Percentiles rank a stretch among this genome's conserved stretches.
phyloP scores from a whole-genome alignment of 2,329 filamentous ascomycete species.

The Ophiostoma montium region DNA sequence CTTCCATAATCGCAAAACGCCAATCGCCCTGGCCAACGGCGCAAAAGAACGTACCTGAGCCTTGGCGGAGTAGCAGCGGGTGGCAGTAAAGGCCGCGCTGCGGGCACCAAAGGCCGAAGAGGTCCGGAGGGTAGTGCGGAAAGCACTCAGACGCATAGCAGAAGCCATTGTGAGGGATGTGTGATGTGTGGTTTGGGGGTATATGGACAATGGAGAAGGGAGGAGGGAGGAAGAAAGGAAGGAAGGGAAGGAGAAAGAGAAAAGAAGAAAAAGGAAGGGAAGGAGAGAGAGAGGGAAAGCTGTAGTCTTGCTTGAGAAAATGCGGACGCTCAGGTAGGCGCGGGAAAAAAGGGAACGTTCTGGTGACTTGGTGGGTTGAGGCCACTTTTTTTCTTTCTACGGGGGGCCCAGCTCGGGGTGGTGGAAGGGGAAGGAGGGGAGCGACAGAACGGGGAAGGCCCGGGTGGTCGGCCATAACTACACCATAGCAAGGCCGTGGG shows the following conservation, averaged over 20 bases:
- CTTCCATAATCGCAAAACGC: not conserved
- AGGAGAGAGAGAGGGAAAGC: constrained; percentile 11
- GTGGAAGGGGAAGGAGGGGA: constrained; percentile 2
- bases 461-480: not conserved
- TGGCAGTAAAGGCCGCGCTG: constrained; percentile 62
- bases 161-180: constrained; percentile 54
- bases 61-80: constrained; percentile 89
- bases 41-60: constrained; percentile 48
- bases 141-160: constrained; percentile 65
- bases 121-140: constrained; percentile 61
- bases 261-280: not conserved
- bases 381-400: constrained; percentile 6
- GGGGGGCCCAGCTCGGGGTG: not conserved
- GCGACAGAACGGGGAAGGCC: not conserved
- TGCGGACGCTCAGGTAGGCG: not conserved
- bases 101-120: constrained; percentile 50
- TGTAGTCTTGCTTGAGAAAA: not conserved
- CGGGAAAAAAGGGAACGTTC: constrained; percentile 12
- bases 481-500: not conserved
- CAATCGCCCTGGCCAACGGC: not conserved
- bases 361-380: constrained; percentile 4
- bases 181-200: not conserved
- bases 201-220: constrained; percentile 11
- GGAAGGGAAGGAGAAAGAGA: not conserved
- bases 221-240: constrained; percentile 16